Evolutionary conservation across 768 basidiomycete genomes (phyloP).

Genomic region (Punctularia strigosozonata): DNA sequence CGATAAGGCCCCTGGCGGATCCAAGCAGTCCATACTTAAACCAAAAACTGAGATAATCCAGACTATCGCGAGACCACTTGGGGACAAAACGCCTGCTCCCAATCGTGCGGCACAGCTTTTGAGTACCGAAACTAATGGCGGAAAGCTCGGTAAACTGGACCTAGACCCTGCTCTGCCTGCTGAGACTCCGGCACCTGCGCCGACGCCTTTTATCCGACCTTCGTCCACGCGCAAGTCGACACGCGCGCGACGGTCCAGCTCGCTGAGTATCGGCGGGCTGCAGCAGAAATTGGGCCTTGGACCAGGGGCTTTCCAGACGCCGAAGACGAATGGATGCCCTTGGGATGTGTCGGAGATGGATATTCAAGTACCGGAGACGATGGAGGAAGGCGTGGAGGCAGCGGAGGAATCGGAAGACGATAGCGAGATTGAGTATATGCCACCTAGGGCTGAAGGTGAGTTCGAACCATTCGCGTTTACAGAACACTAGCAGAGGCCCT

Average conservation of each 20-base stretch:
- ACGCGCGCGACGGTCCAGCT: conserved; percentile 38
- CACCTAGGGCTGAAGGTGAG: conserved; percentile 39
- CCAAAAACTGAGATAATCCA: conserved; percentile 12
- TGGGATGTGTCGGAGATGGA: conserved; percentile 67
- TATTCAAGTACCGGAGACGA: conserved; percentile 17
- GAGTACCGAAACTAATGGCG: conserved; percentile 15
- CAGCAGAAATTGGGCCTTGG: conserved; percentile 20
- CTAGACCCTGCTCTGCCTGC: conserved; percentile 13
- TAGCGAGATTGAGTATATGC: conserved; percentile 45
- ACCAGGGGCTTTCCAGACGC: conserved; percentile 42
- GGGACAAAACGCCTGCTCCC: conserved; percentile 68
- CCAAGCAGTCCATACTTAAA: too few species aligned
- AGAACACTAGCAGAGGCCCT: too few species aligned
- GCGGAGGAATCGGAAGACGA: conserved; percentile 16
- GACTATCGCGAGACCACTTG: conserved; percentile 34
- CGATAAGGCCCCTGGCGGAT: too few species aligned
- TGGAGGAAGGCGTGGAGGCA: conserved; percentile 13
- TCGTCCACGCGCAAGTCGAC: conserved; percentile 59
- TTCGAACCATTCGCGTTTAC: too few species aligned
- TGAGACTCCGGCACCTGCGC: conserved; percentile 20
- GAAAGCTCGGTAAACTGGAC: conserved; percentile 26
- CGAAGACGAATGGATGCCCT: conserved; percentile 48
- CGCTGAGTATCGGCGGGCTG: conserved; percentile 4
- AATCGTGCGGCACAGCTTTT: conserved; percentile 37
- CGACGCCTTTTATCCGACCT: conserved; percentile 37